Base-by-base conservation (phyloP, 805 yeast genomes). In the Hanseniaspora lachancei region DNA sequence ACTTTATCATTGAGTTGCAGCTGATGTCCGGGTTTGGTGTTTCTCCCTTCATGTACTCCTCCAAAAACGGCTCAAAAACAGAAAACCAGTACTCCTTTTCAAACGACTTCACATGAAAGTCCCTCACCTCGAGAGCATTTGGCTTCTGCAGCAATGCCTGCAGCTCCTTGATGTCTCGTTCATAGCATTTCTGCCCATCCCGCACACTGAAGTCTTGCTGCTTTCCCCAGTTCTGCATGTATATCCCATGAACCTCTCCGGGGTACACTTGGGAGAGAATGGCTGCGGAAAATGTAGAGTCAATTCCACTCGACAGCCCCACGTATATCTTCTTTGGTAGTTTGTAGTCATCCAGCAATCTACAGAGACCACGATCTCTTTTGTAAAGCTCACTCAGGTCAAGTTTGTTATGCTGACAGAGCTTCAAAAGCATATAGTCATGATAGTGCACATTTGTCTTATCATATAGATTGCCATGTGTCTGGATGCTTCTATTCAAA, bases 231-330 rank as follows among this genome's bases (percentile, higher is more conserved):
- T 93, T 93, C 42, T 88, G 85, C 97, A 93, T 93, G 68, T 86
- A 91, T 1, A 93, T 74, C 0, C 97, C 98, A 47, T 75, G 68
- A 2, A 86, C 79, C 2, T 71, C 70, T 61, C 75, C 78, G 36
- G 70, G 64, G n/a, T 72, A 68, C 0, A 51, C 20, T 9, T 46
- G 48, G 7, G 86, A 72, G 61, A 74, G 81, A 58, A 86, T 56
- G 0, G 85, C 80, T 0, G 97, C 97, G 2, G 85, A 78, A 0
- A 89, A 88, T 1, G 96, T 84, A 0, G 97, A 89, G 68, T 93
- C 98, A 0, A 93, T 97, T 0, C 98, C 98, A 0, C 95, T 86
- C 1, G 96, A 87, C 96, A 93, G 86, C 8, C 97, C 96, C 5
- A 93, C 79, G 21, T 46, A 53, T 2, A 46, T 32, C 13, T 9